Base-by-base conservation (phyloP, 257 asterid genomes). In the Oldenlandia corymbosa region DNA sequence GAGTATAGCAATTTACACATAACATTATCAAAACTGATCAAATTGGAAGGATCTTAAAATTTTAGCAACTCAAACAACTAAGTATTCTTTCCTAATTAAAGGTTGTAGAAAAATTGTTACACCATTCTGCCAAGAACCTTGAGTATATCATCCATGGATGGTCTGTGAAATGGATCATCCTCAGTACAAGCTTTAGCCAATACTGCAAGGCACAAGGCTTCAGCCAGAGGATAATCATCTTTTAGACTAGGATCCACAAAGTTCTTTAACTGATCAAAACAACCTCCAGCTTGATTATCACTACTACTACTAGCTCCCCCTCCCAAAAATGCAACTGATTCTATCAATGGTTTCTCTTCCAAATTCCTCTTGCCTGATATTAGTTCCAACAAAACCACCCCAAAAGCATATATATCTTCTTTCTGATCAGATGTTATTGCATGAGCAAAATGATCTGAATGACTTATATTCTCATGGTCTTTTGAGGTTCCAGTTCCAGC, bases 151-250 rank as follows among this genome's bases (percentile, higher is more conserved):
- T 89, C 95, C 81, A 83, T 84, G 0, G 90, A 75, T 21, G 96
- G 96, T 78, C 95, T 81, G 42, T 70, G 90, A 56, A 71, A 23
- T 1, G 95, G 93, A 60, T 88, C 88, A 37, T 86, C 85, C 58
- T 89, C 91, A 23, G 83, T 76, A 57, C 96, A 89, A 4, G 96
- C 86, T 46, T 85, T 83, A 27, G 88, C 96, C n/a, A 89, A 72
- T 21, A 89, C 90, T 10, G 86, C 85, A 24, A 89, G 65, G 61
- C 95, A 89, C 58, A 89, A 59, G 0, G 95, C 93, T 79, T 84
- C 96, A 0, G 90, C 88, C 3, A 88, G 36, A 6, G 93, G 87
- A 63, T 88, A 88, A 73, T 86, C 90, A 50, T 80, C 90, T 67
- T 71, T 86, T 65, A 88, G 26, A 51, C 77, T 45, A 58, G 84